Conservation (phyloP, 2,329 filamentous ascomycete species). For the Erysiphe pulchra region DNA sequence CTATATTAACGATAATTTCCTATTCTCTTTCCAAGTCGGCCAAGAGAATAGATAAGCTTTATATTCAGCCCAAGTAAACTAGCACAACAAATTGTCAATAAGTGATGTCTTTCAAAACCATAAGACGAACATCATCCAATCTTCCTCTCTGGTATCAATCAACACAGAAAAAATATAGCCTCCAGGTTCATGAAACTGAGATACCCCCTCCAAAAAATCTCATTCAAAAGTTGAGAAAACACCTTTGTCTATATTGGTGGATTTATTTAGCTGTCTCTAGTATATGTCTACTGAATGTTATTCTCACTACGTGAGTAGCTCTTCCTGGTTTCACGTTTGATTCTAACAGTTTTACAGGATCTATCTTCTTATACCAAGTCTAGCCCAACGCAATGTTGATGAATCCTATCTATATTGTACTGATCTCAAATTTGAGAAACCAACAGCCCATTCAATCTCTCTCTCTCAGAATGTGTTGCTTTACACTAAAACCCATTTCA, state of each 20-base stretch:
- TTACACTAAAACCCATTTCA: constrained; percentile 21
- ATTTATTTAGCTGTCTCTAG: constrained; percentile 23
- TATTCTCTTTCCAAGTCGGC: neutral
- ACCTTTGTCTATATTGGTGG: constrained; percentile 24
- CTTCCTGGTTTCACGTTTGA: neutral
- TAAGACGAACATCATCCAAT: neutral
- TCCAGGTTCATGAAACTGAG: neutral
- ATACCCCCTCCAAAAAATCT: neutral
- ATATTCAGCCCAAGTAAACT: neutral
- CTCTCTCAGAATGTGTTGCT: constrained; percentile 23
- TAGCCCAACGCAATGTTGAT: constrained; percentile 27
- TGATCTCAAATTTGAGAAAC: constrained; percentile 23
- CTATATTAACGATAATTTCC: neutral
- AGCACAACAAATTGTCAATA: neutral
- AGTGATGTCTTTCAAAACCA: neutral
- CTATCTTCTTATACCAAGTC: constrained; percentile 13
- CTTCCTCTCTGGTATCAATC: neutral
- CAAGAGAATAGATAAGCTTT: neutral
- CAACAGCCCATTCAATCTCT: constrained; percentile 21
- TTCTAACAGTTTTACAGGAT: neutral
- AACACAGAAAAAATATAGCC: neutral
- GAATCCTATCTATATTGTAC: constrained; percentile 23
- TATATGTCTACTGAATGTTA: constrained; percentile 23
- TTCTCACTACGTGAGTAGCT: constrained; percentile 26
- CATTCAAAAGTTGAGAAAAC: constrained; percentile 9